Evolutionary conservation across 176 grass and related monocot species (phyloP), one percentile per base, ranked within the genome.

Genomic region (Ensete glaucum): DNA sequence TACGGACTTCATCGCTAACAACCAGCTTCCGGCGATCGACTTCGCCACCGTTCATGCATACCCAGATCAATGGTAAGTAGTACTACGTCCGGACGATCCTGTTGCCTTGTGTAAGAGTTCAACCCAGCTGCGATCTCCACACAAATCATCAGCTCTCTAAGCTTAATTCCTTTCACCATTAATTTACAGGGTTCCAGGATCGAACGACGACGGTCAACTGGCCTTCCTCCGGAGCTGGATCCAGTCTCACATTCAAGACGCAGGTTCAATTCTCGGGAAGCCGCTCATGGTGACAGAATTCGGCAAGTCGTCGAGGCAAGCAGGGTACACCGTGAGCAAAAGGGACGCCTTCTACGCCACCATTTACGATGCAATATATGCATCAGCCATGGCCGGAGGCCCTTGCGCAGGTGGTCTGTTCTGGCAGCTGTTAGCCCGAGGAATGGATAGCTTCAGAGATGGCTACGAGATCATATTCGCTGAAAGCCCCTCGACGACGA

Each of bases 351-450:
- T 81, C 50, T 60, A 56, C 17, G 8, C 9, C 9, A 23, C 72
- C 16, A 50, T 63, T 1, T 75, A 56, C 19, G 23, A 51, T 5
- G 63, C 62, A 17, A 22, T 75, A 17, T 81, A 67, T 26, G 62
- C 50, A 17, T 81, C 80, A 15, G 71, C 80, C 11, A 5, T 60
- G 80, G 81, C 29, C 81, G 89, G n/a, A 78, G 76, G 85, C 76
- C 59, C 49, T 72, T 80, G 22, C 85, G 72, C 22, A 79, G 84
- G 9, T 75, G 79, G 1, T 1, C 49, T 81, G 25, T 81, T 81
- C 54, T 81, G 80, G 80, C 80, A 81, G 72, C 51, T 75, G 9
- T 72, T 81, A 16, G 72, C 7, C 6, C 50, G 54, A 9, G 71
- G 48, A 17, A 23, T 81, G 60, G 80, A 75, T 25, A 19, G 14